Percentiles rank a stretch among this genome's conserved stretches.
phyloP scores from a whole-genome alignment of 2,329 filamentous ascomycete genomes.

The Pyrenophora teres region DNA sequence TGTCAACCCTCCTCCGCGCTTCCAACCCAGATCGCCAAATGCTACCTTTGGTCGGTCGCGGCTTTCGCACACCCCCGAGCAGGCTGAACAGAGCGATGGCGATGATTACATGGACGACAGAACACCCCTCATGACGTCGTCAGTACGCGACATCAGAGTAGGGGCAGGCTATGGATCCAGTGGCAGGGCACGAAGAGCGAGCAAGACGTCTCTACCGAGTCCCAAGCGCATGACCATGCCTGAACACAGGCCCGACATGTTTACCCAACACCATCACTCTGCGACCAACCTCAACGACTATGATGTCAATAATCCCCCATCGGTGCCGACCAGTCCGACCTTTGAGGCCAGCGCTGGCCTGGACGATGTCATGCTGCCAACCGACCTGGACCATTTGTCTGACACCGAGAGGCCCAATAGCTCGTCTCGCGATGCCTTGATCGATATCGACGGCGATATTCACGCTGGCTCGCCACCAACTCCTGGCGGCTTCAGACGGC shows the following conservation, averaged over 20 bases:
- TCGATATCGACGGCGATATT: conserved; percentile 62
- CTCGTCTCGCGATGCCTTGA: conserved; percentile 52
- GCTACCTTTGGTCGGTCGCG: conserved; percentile 30
- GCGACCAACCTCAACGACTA: conserved; percentile 51
- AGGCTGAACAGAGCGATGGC: conserved; percentile 53
- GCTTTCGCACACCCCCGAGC: conserved; percentile 36
- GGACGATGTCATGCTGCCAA: conserved; percentile 70
- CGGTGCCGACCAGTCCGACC: conserved; percentile 63
- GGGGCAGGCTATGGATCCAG: conserved; percentile 42
- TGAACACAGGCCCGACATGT: conserved; percentile 27
- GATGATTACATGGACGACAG: conserved; percentile 56
- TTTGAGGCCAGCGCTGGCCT: conserved; percentile 58
- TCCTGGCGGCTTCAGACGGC: conserved; percentile 36
- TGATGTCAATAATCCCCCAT: conserved; percentile 70
- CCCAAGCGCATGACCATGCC: conserved; percentile 23
- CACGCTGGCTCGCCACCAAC: conserved; percentile 45
- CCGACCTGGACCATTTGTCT: conserved; percentile 57
- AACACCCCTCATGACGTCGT: conserved; percentile 58
- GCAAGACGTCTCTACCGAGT: conserved; percentile 42
- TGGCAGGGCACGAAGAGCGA: conserved; percentile 38
- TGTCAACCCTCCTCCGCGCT: conserved; percentile 26
- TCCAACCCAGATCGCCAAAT: conserved; percentile 14
- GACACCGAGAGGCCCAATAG: conserved; percentile 25
- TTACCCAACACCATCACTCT: conserved; percentile 36
- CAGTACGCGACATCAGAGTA: conserved; percentile 43